A percentile compares a stretch with the other conserved stretches of the same genome.
Conservation (phyloP, 2,329 filamentous ascomycete genomes). For the Chaetothyriales sp. region DNA sequence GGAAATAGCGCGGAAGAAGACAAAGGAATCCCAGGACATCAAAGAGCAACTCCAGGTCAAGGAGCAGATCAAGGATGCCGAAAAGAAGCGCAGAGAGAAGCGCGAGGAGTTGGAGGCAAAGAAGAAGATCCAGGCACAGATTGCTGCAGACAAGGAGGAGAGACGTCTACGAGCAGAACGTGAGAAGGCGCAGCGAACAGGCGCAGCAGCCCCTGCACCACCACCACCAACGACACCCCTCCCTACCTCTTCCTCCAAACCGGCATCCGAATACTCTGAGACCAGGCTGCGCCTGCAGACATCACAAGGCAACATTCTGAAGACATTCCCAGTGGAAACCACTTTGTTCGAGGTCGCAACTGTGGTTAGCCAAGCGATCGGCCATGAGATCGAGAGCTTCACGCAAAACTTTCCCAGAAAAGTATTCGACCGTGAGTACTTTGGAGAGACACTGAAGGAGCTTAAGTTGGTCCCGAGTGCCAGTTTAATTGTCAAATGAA, state of each 20-base stretch:
- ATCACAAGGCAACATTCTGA: constrained; percentile 58
- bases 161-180: constrained; percentile 70
- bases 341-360: constrained; percentile 87
- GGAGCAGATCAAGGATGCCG: constrained; percentile 82
- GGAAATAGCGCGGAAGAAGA: constrained; percentile 69
- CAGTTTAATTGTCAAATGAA: constrained; percentile 56
- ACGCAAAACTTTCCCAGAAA: constrained; percentile 78
- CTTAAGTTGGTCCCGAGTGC: constrained; percentile 79
- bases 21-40: constrained; percentile 70
- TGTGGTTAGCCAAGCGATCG: constrained; percentile 55
- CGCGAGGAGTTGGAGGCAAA: constrained; percentile 70
- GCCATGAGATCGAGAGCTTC: constrained; percentile 57
- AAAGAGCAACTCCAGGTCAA: constrained; percentile 82
- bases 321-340: constrained; percentile 75
- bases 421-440: constrained; percentile 58
- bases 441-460: constrained; percentile 84
- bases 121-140: constrained; percentile 79
- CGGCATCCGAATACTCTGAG: constrained; percentile 60
- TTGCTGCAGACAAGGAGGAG: constrained; percentile 86
- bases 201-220: constrained; percentile 38
- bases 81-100: constrained; percentile 77
- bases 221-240: constrained; percentile 32
- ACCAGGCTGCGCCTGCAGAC: constrained; percentile 72
- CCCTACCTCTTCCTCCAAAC: constrained; percentile 40
- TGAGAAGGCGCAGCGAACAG: constrained; percentile 73